phyloP scores from a whole-genome alignment of 2,329 filamentous ascomycete genomes.

The Arthrinium phaeospermum region DNA sequence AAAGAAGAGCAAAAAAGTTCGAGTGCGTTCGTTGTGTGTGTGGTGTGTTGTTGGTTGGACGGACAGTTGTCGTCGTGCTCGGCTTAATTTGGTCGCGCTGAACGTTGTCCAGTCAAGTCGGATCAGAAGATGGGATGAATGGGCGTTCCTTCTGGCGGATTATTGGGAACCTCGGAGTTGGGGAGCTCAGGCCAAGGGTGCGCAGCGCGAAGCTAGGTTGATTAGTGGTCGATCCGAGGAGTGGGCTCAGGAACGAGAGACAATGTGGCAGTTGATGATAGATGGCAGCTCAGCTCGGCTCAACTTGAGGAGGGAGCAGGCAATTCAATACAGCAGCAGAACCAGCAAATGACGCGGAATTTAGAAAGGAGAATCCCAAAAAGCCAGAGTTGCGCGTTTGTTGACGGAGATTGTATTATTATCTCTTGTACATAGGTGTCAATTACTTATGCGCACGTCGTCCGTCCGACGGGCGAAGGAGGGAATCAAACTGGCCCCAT shows the following conservation, averaged over 20 bases:
- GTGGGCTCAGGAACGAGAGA: slow-evolving; percentile 1
- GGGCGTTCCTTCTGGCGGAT: not conserved
- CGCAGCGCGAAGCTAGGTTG: not conserved
- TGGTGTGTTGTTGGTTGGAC: not conserved
- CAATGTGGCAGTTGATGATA: slow-evolving; percentile 8
- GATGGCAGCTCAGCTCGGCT: not conserved
- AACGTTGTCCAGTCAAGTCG: slow-evolving; percentile 7
- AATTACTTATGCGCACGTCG: slow-evolving; percentile 13
- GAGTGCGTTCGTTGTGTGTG: not conserved
- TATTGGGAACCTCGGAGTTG: slow-evolving; percentile 4
- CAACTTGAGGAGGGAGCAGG: not conserved
- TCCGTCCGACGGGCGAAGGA: slow-evolving; percentile 3
- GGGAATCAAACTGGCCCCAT: slow-evolving; percentile 15
- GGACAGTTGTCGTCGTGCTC: not conserved
- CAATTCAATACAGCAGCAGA: not conserved
- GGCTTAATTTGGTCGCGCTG: not conserved
- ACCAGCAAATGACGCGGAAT: not conserved
- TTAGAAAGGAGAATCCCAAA: not conserved
- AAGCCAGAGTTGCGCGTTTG: not conserved
- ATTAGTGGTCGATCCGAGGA: slow-evolving; percentile 14
- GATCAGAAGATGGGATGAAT: slow-evolving; percentile 17
- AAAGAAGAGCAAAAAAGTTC: not conserved
- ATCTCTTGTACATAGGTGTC: not conserved
- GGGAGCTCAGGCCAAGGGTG: slow-evolving; percentile 10
- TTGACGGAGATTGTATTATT: not conserved